Evolutionary conservation across 1,284 basidiomycete genomes (phyloP).

Genomic region (Earliella scabrosa): DNA sequence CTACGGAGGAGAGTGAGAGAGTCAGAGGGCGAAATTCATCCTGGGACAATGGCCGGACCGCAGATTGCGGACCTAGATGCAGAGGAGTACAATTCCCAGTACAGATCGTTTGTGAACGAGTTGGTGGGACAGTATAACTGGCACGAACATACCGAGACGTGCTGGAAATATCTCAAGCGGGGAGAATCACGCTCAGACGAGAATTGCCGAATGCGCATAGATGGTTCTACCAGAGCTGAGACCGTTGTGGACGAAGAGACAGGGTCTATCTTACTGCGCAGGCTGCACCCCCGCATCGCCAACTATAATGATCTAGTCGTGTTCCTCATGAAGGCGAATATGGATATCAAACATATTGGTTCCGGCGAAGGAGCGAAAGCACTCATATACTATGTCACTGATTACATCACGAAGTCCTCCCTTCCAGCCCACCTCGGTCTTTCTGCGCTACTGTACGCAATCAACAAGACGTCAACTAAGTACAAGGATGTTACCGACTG

Average conservation of each 20-base stretch:
- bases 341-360: too few relatives aligned
- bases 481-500: background rate
- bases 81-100: background rate
- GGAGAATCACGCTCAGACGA: background rate
- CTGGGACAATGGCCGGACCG: background rate
- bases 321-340: too few relatives aligned
- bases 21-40: background rate
- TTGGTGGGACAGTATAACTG: slow-evolving; percentile 21
- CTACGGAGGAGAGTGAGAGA: background rate
- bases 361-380: slow-evolving; percentile 36
- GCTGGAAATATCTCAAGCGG: slow-evolving; percentile 13
- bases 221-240: background rate
- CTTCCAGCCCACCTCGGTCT: background rate
- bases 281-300: slow-evolving; percentile 14
- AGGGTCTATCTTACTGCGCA: slow-evolving; percentile 1
- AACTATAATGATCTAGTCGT: slow-evolving; percentile 15
- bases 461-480: background rate
- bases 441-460: background rate
- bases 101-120: background rate
- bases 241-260: slow-evolving; percentile 13
- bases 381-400: slow-evolving; percentile 11
- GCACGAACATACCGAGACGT: slow-evolving; percentile 17
- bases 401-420: slow-evolving; percentile 8
- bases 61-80: background rate
- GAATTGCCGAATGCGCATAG: slow-evolving; percentile 13